Conservation (phyloP, 208 protist species). For the Leptomonas seymouri region DNA sequence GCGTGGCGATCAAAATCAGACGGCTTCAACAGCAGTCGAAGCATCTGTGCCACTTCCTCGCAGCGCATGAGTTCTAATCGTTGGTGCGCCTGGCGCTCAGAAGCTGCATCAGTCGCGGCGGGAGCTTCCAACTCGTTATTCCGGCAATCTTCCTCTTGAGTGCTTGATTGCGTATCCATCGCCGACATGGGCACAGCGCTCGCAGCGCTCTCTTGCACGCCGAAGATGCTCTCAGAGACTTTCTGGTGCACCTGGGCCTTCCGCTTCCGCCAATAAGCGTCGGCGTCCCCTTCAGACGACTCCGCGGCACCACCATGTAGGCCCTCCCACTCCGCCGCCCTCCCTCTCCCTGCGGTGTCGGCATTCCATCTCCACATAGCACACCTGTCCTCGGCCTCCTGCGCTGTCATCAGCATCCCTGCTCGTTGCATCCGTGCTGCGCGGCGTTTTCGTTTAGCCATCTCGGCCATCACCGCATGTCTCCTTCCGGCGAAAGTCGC, state of each 20-base stretch:
- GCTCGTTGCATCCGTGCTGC: conserved; percentile 14
- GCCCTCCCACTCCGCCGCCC: too few relatives aligned
- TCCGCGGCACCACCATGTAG: neutral
- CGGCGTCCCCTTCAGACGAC: neutral
- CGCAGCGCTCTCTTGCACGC: neutral
- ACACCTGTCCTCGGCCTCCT: conserved; percentile 5
- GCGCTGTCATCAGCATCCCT: conserved; percentile 9
- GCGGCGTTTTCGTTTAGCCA: neutral
- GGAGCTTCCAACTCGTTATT: neutral
- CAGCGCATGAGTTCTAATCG: conserved; percentile 30
- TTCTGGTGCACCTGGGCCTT: neutral
- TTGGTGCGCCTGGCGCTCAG: conserved; percentile 16
- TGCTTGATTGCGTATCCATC: neutral
- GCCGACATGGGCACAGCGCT: neutral
- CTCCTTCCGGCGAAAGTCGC: too few relatives aligned
- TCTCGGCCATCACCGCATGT: neutral
- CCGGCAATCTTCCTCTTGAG: neutral
- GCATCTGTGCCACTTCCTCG: conserved; percentile 23
- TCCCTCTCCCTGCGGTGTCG: neutral
- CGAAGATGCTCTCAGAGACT: conserved; percentile 1
- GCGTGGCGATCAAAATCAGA: neutral
- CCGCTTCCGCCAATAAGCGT: neutral
- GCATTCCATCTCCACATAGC: neutral
- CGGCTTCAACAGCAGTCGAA: conserved; percentile 10
- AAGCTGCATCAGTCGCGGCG: neutral